Base-by-base conservation (phyloP, 331 rosid genomes). In the Arachis monticola region DNA sequence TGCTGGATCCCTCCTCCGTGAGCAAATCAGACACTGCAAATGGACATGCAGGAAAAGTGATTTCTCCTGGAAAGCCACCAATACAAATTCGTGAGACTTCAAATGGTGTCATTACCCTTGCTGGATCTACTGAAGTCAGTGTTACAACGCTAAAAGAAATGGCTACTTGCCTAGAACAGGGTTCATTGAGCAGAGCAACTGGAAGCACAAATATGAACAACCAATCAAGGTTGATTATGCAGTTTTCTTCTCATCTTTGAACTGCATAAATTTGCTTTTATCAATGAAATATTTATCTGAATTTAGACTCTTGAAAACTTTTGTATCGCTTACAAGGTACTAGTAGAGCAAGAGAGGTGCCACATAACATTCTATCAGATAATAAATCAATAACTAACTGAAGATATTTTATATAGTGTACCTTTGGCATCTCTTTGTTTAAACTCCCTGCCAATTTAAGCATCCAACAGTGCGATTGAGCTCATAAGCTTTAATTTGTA, bases 131-230 rank as follows among this genome's bases (percentile, higher is more conserved):
- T 5, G 99, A 95, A 92, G 82, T 90, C 62, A 73, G 99, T 74
- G 99, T 95, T 41, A 73, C 83, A 65, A 80, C 99, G 27, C 78
- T 87, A 30, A 90, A 92, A 81, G 96, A 95, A 87, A 95, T 95
- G 99, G 93, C 99, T 65, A 78, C 96, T 84, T 90, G 98, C 84
- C 91, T 95, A 42, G 99, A 95, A 78, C 99, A 95, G 71, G 99
- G 99, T 60, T 95, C 99, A 22, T 67, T 85, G 81, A 82, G 93
- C 86, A 86, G 99, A 83, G 99, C 99, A 68, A 95, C 99, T 32
- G 99, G 98, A 80, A 95, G 99, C 83, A 95, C 99, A 72, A 95
- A 95, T 83, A 95, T 95, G 99, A 95, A 95, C 79, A 95, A 90
- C 77, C 99, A 95, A 82, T 95, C 99, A n/a, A 95, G 99, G 99